Conservation (phyloP, 495 filamentous ascomycete genomes). For the Clohesyomyces aquaticus region DNA sequence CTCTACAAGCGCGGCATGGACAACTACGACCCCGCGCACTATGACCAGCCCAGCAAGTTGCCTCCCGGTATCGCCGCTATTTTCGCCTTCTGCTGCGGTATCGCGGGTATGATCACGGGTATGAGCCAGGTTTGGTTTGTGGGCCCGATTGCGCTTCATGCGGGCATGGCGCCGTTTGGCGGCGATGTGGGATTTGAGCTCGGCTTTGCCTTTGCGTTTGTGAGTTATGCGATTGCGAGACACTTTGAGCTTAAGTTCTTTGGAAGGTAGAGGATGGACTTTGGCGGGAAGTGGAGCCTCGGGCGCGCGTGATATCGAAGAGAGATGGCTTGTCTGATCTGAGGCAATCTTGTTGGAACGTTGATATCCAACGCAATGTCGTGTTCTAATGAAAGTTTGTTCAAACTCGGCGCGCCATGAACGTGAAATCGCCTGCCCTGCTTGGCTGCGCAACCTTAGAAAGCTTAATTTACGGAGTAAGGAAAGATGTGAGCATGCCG, state of each 20-base stretch:
- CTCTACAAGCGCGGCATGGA: slow-evolving; percentile 68
- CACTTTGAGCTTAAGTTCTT: slow-evolving; percentile 60
- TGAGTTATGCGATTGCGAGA: slow-evolving; percentile 55
- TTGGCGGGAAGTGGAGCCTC: no score
- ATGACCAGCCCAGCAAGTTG: slow-evolving; percentile 62
- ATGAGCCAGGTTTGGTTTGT: slow-evolving; percentile 79
- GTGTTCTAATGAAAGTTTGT: no score
- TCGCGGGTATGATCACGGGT: slow-evolving; percentile 73
- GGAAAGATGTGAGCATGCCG: no score
- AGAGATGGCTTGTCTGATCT: no score
- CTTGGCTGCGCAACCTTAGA: no score
- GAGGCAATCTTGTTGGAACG: no score
- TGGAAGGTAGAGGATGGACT: slow-evolving; percentile 50
- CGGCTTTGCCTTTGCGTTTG: slow-evolving; percentile 59
- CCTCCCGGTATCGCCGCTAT: slow-evolving; percentile 74
- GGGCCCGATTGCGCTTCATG: slow-evolving; percentile 70
- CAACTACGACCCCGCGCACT: slow-evolving; percentile 66
- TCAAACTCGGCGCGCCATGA: no score
- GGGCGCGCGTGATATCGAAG: no score
- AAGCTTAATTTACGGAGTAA: no score
- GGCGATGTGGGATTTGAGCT: slow-evolving; percentile 81
- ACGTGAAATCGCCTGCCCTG: no score
- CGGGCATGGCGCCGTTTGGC: slow-evolving; percentile 59
- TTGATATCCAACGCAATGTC: no score
- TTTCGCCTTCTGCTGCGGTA: slow-evolving; percentile 67